Evolutionary conservation across 768 basidiomycete species (phyloP), one percentile per base, ranked within the genome.

Genomic region (Terana coerulea): DNA sequence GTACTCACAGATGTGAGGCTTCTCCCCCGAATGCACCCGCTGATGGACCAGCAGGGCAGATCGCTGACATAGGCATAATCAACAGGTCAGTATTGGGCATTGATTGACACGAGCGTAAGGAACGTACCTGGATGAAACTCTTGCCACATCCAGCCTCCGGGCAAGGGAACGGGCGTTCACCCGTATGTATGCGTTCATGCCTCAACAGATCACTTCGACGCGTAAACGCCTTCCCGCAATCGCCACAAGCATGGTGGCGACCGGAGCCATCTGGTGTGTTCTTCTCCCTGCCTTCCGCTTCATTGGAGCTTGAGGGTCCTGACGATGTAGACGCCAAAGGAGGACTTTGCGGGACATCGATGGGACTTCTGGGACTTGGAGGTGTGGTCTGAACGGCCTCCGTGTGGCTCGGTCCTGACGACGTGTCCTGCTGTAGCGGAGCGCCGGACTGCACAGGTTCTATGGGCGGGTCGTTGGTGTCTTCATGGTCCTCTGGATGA

Each of bases 11-110:
- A 76, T 80, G 66, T 95, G 93, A 9, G 93, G 93, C 61, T 91
- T 90, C 71, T 95, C 93, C 33, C 93, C 93, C 4, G 93, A 94
- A 64, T 95, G 93, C 2, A 92, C 90, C 17, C 93, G 84, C 45
- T 78, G 75, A 66, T 95, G 93, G 1, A 95, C 92, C 54, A 90
- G 89, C 51, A 95, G 73, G 24, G 92, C 92, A 17, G 91, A 94
- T 48, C 90, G 83, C 88, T 95, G 66, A 14, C 7, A 12, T 3
- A 49, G 17, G 3, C 15, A 21, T 34, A 22, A n/a, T n/a, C n/a
- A n/a, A n/a, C n/a, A 34, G 31, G 12, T 22, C 45, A 33, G 5
- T 15, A 40, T 40, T 5, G 9, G 11, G 5, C n/a, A n/a, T n/a
- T 22, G 15, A 37, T 3, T 22, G 5, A 9, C 21, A 40, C 21